These are phyloP conservation scores for Neurospora sp. DNA, from an alignment of 495 filamentous ascomycete genomes.

Conservation along the genomic window DNA sequence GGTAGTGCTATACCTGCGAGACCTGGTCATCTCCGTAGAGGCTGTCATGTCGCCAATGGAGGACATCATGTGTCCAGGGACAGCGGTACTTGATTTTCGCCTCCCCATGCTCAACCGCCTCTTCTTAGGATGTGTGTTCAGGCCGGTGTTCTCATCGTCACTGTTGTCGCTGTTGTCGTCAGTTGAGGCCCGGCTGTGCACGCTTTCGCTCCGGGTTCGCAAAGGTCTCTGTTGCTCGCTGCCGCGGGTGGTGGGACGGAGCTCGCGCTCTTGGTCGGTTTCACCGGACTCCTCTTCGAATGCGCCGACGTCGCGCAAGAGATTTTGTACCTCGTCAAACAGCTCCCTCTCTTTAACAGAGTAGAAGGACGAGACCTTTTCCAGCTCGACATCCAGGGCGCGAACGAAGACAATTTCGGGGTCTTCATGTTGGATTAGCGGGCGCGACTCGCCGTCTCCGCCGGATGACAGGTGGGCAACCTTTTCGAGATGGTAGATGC, in stretches of 20 bases:
- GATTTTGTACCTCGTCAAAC: slow-evolving; percentile 63
- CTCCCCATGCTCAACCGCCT: slow-evolving; percentile 22
- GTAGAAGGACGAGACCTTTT: slow-evolving; percentile 90
- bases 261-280: slow-evolving; percentile 39
- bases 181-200: slow-evolving; percentile 33
- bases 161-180: slow-evolving; percentile 59
- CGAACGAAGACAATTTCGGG: slow-evolving; percentile 69
- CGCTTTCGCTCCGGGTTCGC: slow-evolving; percentile 24
- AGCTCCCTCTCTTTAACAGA: slow-evolving; percentile 78
- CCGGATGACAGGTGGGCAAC: slow-evolving; percentile 43
- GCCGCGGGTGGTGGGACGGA: slow-evolving; percentile 19
- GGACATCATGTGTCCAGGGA: slow-evolving; percentile 27
- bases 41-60: slow-evolving; percentile 44
- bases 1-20: slow-evolving; percentile 45
- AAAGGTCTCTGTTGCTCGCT: slow-evolving; percentile 6
- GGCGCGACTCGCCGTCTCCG: slow-evolving; percentile 71
- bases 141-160: slow-evolving; percentile 48
- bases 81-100: slow-evolving; percentile 18
- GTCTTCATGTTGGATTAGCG: slow-evolving; percentile 61
- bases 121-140: slow-evolving; percentile 32
- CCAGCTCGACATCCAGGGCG: slow-evolving; percentile 78
- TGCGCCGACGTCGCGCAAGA: slow-evolving; percentile 63
- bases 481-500: slow-evolving; percentile 92
- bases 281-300: slow-evolving; percentile 56
- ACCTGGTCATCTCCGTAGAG: slow-evolving; percentile 39